These are phyloP conservation scores for Ochromonas danica DNA, from an alignment of 108 stramenopile genomes.

Conservation along the genomic window DNA sequence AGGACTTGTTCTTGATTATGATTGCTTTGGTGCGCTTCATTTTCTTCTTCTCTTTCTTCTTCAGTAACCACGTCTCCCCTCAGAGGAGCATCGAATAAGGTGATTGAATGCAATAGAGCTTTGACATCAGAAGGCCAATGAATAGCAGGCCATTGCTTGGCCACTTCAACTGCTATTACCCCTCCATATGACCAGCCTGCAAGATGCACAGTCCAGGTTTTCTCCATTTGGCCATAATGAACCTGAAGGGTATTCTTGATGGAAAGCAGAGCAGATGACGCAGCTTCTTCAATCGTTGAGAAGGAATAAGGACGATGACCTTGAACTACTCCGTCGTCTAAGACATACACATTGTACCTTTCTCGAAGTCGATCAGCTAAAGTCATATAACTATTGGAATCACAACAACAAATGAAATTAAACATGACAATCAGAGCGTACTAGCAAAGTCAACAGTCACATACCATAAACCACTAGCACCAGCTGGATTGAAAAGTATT, in stretches of 20 bases:
- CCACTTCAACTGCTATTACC: constrained; percentile 32
- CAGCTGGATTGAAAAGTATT: constrained; percentile 36
- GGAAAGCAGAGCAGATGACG: background rate
- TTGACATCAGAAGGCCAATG: background rate
- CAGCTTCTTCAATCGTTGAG: background rate
- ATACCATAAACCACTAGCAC: constrained; percentile 34
- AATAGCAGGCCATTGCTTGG: background rate
- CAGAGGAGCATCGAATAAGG: constrained; percentile 34
- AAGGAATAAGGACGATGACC: background rate
- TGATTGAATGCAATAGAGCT: background rate
- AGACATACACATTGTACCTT: background rate
- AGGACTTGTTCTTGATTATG: background rate
- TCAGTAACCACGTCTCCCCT: background rate
- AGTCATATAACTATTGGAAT: too few relatives aligned
- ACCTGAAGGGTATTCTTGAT: background rate
- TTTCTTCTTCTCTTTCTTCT: too few relatives aligned
- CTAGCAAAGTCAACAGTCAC: background rate
- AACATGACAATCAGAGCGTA: background rate
- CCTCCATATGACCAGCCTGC: constrained; percentile 40
- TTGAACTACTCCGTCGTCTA: constrained; percentile 26
- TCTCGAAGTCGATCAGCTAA: too few relatives aligned
- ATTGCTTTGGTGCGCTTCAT: too few relatives aligned
- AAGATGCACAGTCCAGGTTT: background rate
- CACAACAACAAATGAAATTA: background rate
- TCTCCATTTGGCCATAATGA: background rate